A percentile compares a stretch with the other conserved stretches of the same genome.
phyloP scores from a whole-genome alignment of 345 rosid species.

The Salix dunnii region DNA sequence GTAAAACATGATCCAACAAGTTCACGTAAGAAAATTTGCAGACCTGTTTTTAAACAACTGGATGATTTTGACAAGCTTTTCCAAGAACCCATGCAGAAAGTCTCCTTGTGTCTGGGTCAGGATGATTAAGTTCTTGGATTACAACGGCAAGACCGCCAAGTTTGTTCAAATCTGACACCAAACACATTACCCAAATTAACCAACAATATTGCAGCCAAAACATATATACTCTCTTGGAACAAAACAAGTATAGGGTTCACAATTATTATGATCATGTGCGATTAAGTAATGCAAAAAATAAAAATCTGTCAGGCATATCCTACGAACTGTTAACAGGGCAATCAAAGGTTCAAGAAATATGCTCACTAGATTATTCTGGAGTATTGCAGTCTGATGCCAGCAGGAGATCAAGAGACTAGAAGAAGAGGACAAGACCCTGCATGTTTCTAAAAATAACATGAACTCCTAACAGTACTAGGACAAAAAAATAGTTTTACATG shows the following conservation, averaged over 20 bases:
- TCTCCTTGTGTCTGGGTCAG: slow-evolving; percentile 62
- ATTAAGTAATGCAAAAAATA: not conserved
- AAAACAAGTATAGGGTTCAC: not conserved
- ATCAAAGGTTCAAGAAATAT: not conserved
- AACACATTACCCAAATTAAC: not conserved
- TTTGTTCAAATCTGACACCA: slow-evolving; percentile 65
- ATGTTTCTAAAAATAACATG: not conserved
- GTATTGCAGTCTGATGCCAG: not conserved
- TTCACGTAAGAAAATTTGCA: not conserved
- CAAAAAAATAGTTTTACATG: not conserved
- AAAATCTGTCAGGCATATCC: not conserved
- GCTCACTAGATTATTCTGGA: not conserved
- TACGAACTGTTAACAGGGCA: not conserved
- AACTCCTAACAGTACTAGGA: no score
- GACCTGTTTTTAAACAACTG: slow-evolving; percentile 77
- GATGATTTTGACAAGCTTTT: slow-evolving; percentile 86
- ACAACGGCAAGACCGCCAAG: slow-evolving; percentile 67
- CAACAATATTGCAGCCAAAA: not conserved
- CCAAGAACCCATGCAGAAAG: slow-evolving; percentile 95
- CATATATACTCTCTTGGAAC: not conserved
- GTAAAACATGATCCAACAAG: not conserved
- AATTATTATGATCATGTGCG: not conserved
- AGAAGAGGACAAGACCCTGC: not conserved
- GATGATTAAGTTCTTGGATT: slow-evolving; percentile 57
- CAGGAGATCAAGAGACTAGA: not conserved